A percentile compares a stretch with the other conserved stretches of the same genome.
Evolutionary conservation across 2,329 filamentous ascomycete genomes (phyloP).

Genomic region (Venturiaceae sp.): DNA sequence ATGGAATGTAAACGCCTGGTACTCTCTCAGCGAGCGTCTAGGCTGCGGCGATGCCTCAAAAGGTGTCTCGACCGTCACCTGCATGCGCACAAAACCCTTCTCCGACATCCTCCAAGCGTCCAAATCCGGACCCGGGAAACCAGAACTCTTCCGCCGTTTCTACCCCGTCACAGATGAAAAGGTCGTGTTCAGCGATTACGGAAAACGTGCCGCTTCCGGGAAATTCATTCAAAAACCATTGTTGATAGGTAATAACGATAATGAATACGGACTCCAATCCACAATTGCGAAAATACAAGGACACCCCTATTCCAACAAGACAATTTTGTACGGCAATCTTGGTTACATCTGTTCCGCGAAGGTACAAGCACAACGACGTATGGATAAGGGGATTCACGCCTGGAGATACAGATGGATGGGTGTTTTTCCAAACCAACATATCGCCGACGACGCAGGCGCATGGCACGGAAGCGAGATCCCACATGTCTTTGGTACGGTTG

Average conservation of each 20-base stretch:
- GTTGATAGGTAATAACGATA: constrained; percentile 9
- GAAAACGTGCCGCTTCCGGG: not conserved
- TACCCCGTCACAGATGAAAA: constrained; percentile 6
- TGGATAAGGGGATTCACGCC: not conserved
- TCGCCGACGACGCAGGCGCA: not conserved
- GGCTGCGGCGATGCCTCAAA: not conserved
- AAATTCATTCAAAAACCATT: constrained; percentile 4
- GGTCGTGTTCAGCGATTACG: constrained; percentile 4
- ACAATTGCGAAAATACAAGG: not conserved
- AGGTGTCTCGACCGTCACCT: constrained; percentile 9
- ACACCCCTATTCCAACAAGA: not conserved
- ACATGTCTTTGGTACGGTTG: constrained; percentile 1
- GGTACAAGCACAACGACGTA: not conserved
- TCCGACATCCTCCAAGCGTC: constrained; percentile 14
- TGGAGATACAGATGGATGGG: constrained; percentile 8
- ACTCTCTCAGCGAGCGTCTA: not conserved
- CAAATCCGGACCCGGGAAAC: constrained; percentile 5
- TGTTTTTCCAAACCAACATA: constrained; percentile 3
- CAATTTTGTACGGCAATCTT: not conserved
- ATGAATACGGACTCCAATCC: not conserved
- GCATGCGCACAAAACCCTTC: constrained; percentile 15
- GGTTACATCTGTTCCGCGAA: constrained; percentile 2
- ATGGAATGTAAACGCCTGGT: not conserved
- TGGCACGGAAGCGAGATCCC: constrained; percentile 6
- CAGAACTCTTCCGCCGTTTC: constrained; percentile 10